Base-by-base conservation (phyloP, 2,329 filamentous ascomycete species). In the Curvularia eragrostidis region DNA sequence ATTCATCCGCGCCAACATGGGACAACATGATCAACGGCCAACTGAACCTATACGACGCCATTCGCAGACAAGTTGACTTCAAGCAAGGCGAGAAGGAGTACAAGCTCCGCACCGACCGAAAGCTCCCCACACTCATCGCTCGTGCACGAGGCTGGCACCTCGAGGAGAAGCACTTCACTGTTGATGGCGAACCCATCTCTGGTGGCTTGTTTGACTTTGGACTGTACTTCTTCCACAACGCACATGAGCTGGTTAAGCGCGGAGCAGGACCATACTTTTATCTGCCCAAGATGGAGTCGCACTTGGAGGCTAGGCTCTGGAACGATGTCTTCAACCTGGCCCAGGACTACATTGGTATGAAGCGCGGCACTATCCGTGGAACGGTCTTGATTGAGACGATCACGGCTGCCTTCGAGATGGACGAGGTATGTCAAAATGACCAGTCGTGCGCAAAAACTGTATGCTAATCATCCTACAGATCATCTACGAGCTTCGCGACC, bases 11-110 rank as follows among this genome's bases (percentile, higher is more conserved):
- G 23, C 95, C 95, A 23, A 97, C 95, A 42, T 99, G 95, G 95
- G 93, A 97, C 67, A 98, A 98, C 83, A 98, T 98, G 93, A 89
- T 98, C 83, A 96, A 95, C 69, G 95, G 95, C 63, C 95, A 99
- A 81, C 89, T 97, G 67, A 99, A 98, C 83, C 86, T 99, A 56
- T 96, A 97, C 83, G 95, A 98, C 73, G 95, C 93, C 67, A 93
- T 96, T 75, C 91, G 95, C 73, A 89, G 87, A 69, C 91, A 97
- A 80, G 88, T 98, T 70, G 94, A 98, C 82, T 98, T 98, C 85
- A 96, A 95, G 84, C 90, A 93, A 75, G 93, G 93, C 63, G 83
- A 87, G 71, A 99, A 98, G 82, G 93, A 96, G 75, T 99, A 99
- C 84, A 97, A 97, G 84, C 89, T 99, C 61, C 91, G 94, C 64